phyloP scores from a whole-genome alignment of 1,139 yeast species.

The Martiniozyma asiatica region DNA sequence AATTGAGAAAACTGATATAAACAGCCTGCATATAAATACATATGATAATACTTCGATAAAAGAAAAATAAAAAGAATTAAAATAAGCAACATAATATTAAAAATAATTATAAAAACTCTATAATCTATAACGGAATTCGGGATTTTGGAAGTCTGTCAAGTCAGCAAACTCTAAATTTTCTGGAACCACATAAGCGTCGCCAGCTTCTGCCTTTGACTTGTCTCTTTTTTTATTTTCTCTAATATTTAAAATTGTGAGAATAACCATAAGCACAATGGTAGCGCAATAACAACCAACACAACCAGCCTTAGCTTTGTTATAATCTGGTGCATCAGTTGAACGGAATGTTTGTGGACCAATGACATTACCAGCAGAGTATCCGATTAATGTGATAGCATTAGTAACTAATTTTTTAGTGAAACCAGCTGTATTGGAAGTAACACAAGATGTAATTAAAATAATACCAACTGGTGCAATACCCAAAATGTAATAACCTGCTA shows the following conservation, averaged over 20 bases:
- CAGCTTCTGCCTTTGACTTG: constrained; percentile 6
- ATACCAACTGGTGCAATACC: constrained; percentile 26
- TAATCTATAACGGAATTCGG: constrained; percentile 29
- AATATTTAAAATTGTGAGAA: constrained; percentile 8
- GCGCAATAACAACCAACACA: constrained; percentile 17
- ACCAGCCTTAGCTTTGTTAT: constrained; percentile 17
- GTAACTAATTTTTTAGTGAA: constrained; percentile 54
- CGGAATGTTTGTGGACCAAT: constrained; percentile 61
- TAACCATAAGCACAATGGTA: constrained; percentile 11
- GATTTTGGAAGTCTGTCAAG: constrained; percentile 36
- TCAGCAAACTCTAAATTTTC: constrained; percentile 39
- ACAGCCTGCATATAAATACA: too few relatives aligned
- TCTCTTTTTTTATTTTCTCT: constrained; percentile 12
- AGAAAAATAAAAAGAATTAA: background rate
- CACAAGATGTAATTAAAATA: constrained; percentile 27
- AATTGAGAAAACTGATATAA: too few relatives aligned
- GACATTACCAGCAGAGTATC: constrained; percentile 56
- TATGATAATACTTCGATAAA: too few relatives aligned
- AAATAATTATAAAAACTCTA: background rate
- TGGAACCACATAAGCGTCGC: constrained; percentile 15
- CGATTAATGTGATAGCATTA: constrained; percentile 48
- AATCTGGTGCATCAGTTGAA: constrained; percentile 14
- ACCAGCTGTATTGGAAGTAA: constrained; percentile 46
- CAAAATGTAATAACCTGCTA: constrained; percentile 31
- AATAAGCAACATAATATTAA: background rate